These are phyloP conservation scores for Podosphaera leucotricha DNA, from an alignment of 2,329 filamentous ascomycete species.

Conservation along the genomic window DNA sequence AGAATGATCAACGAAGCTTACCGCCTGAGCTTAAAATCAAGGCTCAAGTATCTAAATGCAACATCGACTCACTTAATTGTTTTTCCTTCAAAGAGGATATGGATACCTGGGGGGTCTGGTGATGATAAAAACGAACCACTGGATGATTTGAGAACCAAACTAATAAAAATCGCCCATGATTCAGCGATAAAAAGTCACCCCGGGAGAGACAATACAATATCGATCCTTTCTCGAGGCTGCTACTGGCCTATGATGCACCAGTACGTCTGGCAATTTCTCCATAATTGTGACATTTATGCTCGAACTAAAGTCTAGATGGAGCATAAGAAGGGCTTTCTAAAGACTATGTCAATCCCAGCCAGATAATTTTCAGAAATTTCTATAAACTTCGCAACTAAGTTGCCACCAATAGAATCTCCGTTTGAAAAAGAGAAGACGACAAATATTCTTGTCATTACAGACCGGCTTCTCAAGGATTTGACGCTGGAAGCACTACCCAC, in stretches of 20 bases:
- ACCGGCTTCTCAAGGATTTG: not conserved
- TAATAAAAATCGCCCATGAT: not conserved
- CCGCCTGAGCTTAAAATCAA: not conserved
- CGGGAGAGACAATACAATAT: not conserved
- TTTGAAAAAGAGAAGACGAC: not conserved
- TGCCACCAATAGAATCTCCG: not conserved
- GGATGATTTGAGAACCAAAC: not conserved
- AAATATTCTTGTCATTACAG: not conserved
- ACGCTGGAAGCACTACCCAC: not conserved
- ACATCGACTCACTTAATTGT: not conserved
- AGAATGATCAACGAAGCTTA: not conserved
- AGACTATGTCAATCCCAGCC: not conserved
- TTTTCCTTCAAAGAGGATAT: not conserved
- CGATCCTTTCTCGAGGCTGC: not conserved
- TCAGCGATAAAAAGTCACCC: not conserved
- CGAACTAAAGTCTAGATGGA: not conserved
- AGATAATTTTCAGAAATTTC: not conserved
- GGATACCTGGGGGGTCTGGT: not conserved
- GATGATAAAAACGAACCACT: not conserved
- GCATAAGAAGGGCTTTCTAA: not conserved
- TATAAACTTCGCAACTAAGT: not conserved
- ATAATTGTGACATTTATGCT: not conserved
- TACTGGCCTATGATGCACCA: not conserved
- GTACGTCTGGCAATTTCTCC: not conserved
- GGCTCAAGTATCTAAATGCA: not conserved